phyloP scores from a whole-genome alignment of 23 red algal genomes.

The Gracilaria gracilis region DNA sequence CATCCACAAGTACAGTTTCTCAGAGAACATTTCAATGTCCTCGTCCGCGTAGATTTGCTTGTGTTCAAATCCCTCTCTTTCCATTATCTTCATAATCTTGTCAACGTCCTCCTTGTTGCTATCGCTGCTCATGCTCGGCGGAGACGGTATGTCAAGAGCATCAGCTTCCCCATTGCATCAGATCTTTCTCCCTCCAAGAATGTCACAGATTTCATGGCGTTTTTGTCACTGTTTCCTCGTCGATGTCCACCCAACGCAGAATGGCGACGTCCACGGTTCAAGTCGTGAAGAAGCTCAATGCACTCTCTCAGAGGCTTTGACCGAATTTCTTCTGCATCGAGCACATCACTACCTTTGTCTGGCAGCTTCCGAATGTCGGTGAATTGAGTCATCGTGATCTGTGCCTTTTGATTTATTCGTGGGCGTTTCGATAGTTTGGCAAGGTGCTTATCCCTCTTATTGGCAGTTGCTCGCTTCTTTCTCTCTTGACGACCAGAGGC shows the following conservation, averaged over 20 bases:
- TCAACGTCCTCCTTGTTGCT: neutral
- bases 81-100: constrained; percentile 19
- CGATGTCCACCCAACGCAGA: neutral
- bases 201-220: neutral
- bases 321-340: constrained; percentile 66
- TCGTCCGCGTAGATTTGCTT: constrained; percentile 45
- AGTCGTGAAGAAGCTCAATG: constrained; percentile 57
- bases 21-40: constrained; percentile 22
- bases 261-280: constrained; percentile 31
- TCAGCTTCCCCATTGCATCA: neutral
- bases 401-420: constrained; percentile 27
- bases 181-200: neutral
- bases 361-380: constrained; percentile 42
- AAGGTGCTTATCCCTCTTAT: neutral
- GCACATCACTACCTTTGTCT: constrained; percentile 56
- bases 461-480: neutral
- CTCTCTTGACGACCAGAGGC: neutral
- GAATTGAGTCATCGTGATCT: constrained; percentile 78
- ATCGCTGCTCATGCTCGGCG: constrained; percentile 66
- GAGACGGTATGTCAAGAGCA: constrained; percentile 66
- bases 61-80: constrained; percentile 10
- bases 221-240: neutral
- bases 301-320: constrained; percentile 40
- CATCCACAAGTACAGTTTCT: constrained; percentile 53
- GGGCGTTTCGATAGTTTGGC: constrained; percentile 8